Evolutionary conservation across 208 protist species (phyloP).

Genomic region (Trypanosoma rangeli): DNA sequence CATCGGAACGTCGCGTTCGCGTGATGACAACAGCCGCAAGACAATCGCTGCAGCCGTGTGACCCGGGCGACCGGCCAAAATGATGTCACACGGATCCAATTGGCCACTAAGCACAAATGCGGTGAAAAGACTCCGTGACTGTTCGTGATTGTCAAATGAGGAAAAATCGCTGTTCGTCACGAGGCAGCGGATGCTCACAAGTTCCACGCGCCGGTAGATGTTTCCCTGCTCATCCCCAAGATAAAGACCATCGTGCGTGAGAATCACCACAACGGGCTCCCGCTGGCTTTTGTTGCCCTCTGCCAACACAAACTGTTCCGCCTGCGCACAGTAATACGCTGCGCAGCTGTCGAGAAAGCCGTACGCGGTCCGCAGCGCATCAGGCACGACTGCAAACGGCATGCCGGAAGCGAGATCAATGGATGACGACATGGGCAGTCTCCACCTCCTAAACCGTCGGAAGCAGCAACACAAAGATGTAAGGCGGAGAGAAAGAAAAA

Average conservation of each 20-base stretch:
- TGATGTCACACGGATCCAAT: neutral
- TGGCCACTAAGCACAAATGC: neutral
- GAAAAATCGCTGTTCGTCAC: neutral
- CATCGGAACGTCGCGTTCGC: neutral
- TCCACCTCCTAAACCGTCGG: neutral
- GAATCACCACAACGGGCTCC: slow-evolving; percentile 5
- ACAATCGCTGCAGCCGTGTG: slow-evolving; percentile 1
- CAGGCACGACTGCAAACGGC: slow-evolving; percentile 8
- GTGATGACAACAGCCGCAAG: neutral
- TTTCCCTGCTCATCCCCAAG: neutral
- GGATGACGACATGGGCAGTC: neutral
- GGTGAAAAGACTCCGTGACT: neutral
- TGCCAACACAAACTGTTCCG: neutral
- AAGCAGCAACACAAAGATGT: neutral
- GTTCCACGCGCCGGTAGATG: slow-evolving; percentile 7
- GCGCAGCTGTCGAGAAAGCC: slow-evolving; percentile 17
- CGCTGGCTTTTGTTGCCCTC: neutral
- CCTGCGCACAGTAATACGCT: slow-evolving; percentile 5
- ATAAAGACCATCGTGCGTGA: slow-evolving; percentile 7
- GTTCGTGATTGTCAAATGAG: neutral
- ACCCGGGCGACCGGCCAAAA: neutral
- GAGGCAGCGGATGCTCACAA: slow-evolving; percentile 1
- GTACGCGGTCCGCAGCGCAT: neutral
- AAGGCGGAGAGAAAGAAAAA: neutral
- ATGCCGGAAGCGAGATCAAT: neutral